A percentile compares a stretch with the other conserved stretches of the same genome.
Evolutionary conservation across 2,329 filamentous ascomycete genomes (phyloP).

Genomic region (Penicillium glabrum): DNA sequence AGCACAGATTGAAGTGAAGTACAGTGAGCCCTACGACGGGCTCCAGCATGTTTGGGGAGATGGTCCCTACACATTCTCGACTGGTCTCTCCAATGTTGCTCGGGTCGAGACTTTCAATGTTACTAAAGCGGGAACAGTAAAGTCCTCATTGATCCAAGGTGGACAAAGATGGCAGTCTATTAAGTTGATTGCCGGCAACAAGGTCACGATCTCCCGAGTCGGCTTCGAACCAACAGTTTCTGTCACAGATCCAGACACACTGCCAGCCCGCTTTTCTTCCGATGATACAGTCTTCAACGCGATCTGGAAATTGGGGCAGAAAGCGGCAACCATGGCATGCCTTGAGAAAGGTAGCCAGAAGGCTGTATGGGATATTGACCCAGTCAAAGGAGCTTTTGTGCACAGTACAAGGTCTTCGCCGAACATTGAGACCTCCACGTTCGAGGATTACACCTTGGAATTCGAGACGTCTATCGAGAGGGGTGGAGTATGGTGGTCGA

Average conservation of each 20-base stretch:
- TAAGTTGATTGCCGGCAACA: neutral
- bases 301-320: constrained; percentile 2
- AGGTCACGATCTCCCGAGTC: neutral
- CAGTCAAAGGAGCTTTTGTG: constrained; percentile 1
- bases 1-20: constrained; percentile 18
- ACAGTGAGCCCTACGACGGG: constrained; percentile 13
- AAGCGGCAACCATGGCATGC: constrained; percentile 1
- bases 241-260: neutral
- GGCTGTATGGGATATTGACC: neutral
- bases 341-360: constrained; percentile 3
- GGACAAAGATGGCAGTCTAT: constrained; percentile 18
- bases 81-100: constrained; percentile 12
- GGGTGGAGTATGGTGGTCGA: constrained; percentile 3
- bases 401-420: neutral
- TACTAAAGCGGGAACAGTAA: constrained; percentile 5
- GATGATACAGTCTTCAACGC: neutral
- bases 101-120: constrained; percentile 20
- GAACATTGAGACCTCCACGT: neutral
- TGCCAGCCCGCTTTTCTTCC: neutral
- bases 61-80: constrained; percentile 17
- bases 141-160: constrained; percentile 17
- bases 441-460: constrained; percentile 1
- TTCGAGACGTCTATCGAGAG: constrained; percentile 3
- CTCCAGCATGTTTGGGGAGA: constrained; percentile 12
- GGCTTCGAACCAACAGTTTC: constrained; percentile 1